Evolutionary conservation across 305 asterid genomes (phyloP), one percentile per base, ranked within the genome.

Genomic region (Fraxinus sp.): DNA sequence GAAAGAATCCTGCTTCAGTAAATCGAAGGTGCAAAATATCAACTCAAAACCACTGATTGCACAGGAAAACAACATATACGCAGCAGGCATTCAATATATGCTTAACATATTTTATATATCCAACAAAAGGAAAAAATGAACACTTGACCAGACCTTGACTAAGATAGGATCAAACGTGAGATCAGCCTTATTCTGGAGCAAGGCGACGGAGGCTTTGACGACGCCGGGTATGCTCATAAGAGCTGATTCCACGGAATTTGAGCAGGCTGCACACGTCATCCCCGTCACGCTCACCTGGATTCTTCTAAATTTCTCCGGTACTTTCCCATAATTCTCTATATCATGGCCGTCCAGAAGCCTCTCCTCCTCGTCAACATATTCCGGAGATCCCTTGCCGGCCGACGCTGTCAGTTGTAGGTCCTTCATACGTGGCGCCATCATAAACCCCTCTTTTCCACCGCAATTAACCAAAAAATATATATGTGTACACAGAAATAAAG

Each of bases 231-330:
- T 64, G 82, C 86, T 78, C 89, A 78, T 86, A 22, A 97, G 90
- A 86, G 98, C 98, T 83, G 92, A 90, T 87, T 95, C 98, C 16
- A 97, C 98, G 71, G 99, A 95, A 86, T 86, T 93, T 2, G 98
- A 93, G 89, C 99, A 97, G 32, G 99, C 98, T 3, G 99, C 97
- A 86, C 99, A 97, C 5, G 99, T 97, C 99, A 97, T 97, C 87
- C 99, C 99, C 55, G 89, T 90, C 8, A 97, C 97, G 81, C 91
- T 85, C 76, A 92, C 97, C 89, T 93, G 94, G 86, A 97, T 90
- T 84, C 91, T 90, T 83, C 88, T 90, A 85, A 92, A 86, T 89
- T 86, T 85, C 37, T 70, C 90, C 0, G 82, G 81, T 16, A 81
- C 20, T 77, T 81, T 80, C 24, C 55, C 41, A 33, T 77, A 76